Evolutionary conservation across 202 grass and related monocot species (phyloP), one percentile per base, ranked within the genome.

Genomic region (Eragrostis tef): DNA sequence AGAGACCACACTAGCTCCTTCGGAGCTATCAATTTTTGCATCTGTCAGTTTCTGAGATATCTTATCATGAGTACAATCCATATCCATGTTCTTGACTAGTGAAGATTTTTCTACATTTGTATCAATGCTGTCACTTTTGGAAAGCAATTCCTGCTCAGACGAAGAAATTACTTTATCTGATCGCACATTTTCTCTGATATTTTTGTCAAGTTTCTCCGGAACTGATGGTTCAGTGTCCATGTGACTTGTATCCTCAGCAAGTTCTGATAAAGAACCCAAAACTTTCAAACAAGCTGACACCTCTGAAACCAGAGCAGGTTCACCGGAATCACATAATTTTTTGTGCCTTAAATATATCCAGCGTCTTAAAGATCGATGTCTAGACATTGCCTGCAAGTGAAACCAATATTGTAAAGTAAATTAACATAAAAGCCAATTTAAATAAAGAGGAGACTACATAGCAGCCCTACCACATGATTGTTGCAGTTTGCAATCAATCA

Each of bases 341-440:
- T 86, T 91, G 74, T 92, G 87, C 75, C 86, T 93, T 62, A 59
- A 90, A 48, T 88, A 36, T 71, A 98, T 89, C 94, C 94, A 98
- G 80, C 64, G 20, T 78, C 81, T 93, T 89, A 98, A 82, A 71
- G 84, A 89, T 77, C 84, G 86, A 81, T 93, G 79, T 68, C 71
- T 89, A 26, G 84, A 89, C 62, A 91, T 89, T 51, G 87, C 90
- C 94, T 98, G 81, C 57, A 86, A 77, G 51, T 86, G 45, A 81
- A 87, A 89, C 67, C 57, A 50, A 62, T 67, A 59, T 31, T 48
- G 0, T 80, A 25, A 76, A 20, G 76, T 22, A 82, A 59, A 87
- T 80, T 71, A 77, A 54, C 27, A 80, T 39, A 60, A 67, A 42
- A 67, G 4, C 2, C 3, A 15, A 41, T 9, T 3, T 48, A 22